A percentile compares a stretch with the other conserved stretches of the same genome.
Evolutionary conservation across 352 stramenopile species (phyloP).

Genomic region (Phytophthora pisi): DNA sequence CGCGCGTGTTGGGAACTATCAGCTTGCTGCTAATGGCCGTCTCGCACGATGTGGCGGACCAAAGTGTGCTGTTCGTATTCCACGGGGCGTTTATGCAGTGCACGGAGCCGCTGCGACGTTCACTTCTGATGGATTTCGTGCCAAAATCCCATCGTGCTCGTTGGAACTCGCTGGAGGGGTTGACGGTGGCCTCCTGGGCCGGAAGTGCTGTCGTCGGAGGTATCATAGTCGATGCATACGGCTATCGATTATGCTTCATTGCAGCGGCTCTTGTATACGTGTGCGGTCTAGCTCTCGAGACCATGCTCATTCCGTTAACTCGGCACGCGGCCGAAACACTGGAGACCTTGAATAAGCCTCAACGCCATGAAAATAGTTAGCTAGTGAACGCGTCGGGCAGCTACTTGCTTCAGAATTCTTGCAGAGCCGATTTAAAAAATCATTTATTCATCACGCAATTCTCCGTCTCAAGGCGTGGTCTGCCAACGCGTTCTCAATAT

Average conservation of each 20-base stretch:
- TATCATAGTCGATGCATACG: conserved; percentile 59
- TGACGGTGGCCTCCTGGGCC: conserved; percentile 66
- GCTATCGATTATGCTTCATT: conserved; percentile 76
- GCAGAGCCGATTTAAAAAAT: not conserved
- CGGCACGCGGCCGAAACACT: conserved; percentile 34
- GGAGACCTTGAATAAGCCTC: conserved; percentile 5
- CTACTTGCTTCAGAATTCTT: not conserved
- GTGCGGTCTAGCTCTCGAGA: conserved; percentile 53
- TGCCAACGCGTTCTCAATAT: conserved; percentile 34
- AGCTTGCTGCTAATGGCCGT: conserved; percentile 59
- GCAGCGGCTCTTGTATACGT: conserved; percentile 52
- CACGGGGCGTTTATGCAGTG: conserved; percentile 65
- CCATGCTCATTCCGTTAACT: conserved; percentile 63
- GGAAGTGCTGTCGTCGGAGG: conserved; percentile 74
- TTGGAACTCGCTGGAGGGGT: conserved; percentile 74
- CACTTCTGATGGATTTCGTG: conserved; percentile 82
- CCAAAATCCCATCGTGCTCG: conserved; percentile 57
- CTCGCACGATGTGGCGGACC: conserved; percentile 28
- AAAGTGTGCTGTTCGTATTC: conserved; percentile 59
- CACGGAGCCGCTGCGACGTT: conserved; percentile 64
- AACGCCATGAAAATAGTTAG: not conserved
- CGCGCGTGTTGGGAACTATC: conserved; percentile 43
- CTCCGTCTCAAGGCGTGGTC: conserved; percentile 16
- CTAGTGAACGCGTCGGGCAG: not conserved
- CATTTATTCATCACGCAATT: conserved; percentile 4